Base-by-base conservation (phyloP, 768 basidiomycete species). In the Piloderma croceum region DNA sequence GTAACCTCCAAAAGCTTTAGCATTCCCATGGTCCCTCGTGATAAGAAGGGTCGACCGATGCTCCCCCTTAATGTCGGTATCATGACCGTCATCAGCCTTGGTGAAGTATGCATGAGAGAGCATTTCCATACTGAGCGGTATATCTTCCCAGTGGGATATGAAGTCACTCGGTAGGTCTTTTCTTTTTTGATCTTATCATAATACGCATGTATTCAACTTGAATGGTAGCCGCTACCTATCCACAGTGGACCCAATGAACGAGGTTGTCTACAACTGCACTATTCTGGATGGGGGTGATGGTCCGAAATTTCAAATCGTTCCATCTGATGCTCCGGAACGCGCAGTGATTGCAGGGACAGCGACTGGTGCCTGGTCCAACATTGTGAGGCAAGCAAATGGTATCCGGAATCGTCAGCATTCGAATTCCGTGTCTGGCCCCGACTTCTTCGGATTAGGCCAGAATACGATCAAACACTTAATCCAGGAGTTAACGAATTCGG, bases 401-500 rank as follows among this genome's bases (percentile, higher is more conserved):
- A 79, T 90, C 45, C 78, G 88, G 36, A 81, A 85, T 54, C 72
- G 86, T 11, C 82, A 86, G 47, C 88, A 90, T 53, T 85, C 82
- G 32, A 90, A 90, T 58, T 87, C 83, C 5, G 85, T 91, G 11
- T 90, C 88, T 3, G 88, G 88, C 0, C 88, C 88, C 11, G 88
- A 90, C 62, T 90, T 90, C 59, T 90, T 88, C 54, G 89, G 89
- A 7, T 68, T 91, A 12, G 83, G 83, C 3, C 83, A 90, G 59
- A 90, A 90, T 54, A 83, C 84, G 4, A 89, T 91, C 67, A 90
- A 90, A 64, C 84, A 87, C 53, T 72, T 90, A 25, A 87, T 91
- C n/a, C 88, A 91, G 59, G 83, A 88, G 60, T 69, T 91, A 12
- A 78, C 81, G 5, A 76, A 77, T 42, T 81, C 89, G 11, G 76